phyloP scores from a whole-genome alignment of 495 filamentous ascomycete species.

The Penicillium bovifimosum region DNA sequence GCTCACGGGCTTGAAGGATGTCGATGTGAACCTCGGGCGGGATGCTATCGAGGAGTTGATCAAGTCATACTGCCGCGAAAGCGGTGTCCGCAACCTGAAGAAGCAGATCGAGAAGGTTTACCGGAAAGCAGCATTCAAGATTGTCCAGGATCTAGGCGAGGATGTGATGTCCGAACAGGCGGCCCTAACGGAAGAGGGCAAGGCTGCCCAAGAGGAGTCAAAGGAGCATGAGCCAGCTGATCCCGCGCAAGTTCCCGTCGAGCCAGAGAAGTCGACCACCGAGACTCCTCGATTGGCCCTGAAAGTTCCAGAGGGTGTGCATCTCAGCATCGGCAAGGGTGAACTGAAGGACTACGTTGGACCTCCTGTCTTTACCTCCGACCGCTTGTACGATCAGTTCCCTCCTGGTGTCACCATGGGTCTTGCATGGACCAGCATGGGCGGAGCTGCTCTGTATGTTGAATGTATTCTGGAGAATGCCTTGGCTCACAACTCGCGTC shows the following conservation, averaged over 20 bases:
- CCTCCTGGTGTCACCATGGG: constrained; percentile 99
- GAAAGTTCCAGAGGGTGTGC: constrained; percentile 80
- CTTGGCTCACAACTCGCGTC: constrained; percentile 62
- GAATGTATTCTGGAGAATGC: constrained; percentile 90
- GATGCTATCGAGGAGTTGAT: constrained; percentile 93
- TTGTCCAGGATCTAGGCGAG: constrained; percentile 92
- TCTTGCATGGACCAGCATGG: constrained; percentile 97
- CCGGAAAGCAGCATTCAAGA: constrained; percentile 93
- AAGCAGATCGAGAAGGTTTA: constrained; percentile 99
- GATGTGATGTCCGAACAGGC: constrained; percentile 73
- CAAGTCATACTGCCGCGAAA: constrained; percentile 96
- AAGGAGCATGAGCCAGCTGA: constrained; percentile 56
- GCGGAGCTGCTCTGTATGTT: constrained; percentile 92
- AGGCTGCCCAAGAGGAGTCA: constrained; percentile 68
- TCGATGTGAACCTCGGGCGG: constrained; percentile 75
- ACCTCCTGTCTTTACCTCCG: constrained; percentile 89
- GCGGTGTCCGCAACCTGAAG: constrained; percentile 95
- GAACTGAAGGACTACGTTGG: constrained; percentile 97
- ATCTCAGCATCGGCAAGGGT: constrained; percentile 81
- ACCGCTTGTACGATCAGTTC: constrained; percentile 89
- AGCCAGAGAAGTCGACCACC: constrained; percentile 64
- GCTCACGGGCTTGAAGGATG: constrained; percentile 82
- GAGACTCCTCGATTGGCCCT: constrained; percentile 74
- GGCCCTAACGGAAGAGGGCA: constrained; percentile 83
- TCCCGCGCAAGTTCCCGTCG: constrained; percentile 50